Base-by-base conservation (phyloP, 495 filamentous ascomycete species). In the Apiosordaria backusii region DNA sequence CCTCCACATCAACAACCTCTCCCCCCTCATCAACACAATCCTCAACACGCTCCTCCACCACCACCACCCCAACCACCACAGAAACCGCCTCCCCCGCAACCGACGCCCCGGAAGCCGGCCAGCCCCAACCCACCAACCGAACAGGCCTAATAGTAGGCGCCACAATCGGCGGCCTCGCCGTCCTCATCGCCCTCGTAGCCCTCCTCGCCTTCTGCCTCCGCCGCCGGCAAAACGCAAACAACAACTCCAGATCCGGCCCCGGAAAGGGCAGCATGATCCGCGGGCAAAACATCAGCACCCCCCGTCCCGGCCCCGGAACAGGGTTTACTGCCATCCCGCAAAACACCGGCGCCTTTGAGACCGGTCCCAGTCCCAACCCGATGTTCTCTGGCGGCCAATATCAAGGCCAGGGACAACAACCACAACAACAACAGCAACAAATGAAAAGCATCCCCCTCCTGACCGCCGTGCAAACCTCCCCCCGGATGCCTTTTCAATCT, bases 111-210 rank as follows among this genome's bases (percentile, higher is more conserved):
- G 69, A 67, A 19, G 40, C 69, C 60, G 53, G 69, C n/a, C 40
- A 65, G 19, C 16, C 52, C 3, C 63, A 60, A 40, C 73, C 21
- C 13, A 18, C 57, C 4, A 60, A 65, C 60, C 72, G 76, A 15
- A 77, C 73, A 5, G 81, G 78, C 5, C 78, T 78, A 53, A 80
- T 83, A 15, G 76, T 82, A 9, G 81, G 81, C 60, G 81, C 80
- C 50, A 76, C 77, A 40, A 72, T 70, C 61, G 64, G 61, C 16
- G 66, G 68, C 5, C 54, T 70, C 2, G 71, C 68, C 68, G 63
- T 70, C 24, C 61, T 68, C n/a, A 57, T 65, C 50, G 63, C 64
- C 15, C 19, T 67, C 9, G 52, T 61, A 1, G 66, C 65, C 22
- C 54, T 70, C 16, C 55, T 55, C 63, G 62, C 66, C 27, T 64